These are phyloP conservation scores for Endoconidiophora polonica DNA, from an alignment of 2,329 filamentous ascomycete species.

Conservation along the genomic window DNA sequence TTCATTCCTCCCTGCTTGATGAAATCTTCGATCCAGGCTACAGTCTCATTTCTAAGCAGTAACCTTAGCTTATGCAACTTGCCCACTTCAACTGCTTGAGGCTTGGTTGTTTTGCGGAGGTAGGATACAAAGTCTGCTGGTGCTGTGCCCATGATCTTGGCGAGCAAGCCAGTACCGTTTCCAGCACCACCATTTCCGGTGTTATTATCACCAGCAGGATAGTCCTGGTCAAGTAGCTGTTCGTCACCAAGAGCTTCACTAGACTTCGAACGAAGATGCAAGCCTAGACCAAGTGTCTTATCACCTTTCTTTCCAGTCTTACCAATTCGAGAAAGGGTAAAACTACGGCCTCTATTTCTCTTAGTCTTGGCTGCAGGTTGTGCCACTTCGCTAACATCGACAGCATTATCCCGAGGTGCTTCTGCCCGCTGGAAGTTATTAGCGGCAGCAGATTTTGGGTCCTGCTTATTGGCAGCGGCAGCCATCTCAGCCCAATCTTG, in stretches of 20 bases:
- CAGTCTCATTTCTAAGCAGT: slow-evolving; percentile 81
- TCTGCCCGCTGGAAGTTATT: slow-evolving; percentile 13
- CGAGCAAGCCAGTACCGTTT: slow-evolving; percentile 40
- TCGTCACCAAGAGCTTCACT: slow-evolving; percentile 51
- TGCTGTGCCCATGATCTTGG: slow-evolving; percentile 53
- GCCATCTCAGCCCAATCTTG: slow-evolving; percentile 65
- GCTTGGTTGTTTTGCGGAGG: slow-evolving; percentile 62
- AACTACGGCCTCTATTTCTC: slow-evolving; percentile 54
- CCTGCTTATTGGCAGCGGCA: slow-evolving; percentile 21
- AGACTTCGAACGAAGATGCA: slow-evolving; percentile 55
- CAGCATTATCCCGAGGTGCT: slow-evolving; percentile 18
- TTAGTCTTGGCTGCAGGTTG: slow-evolving; percentile 29
- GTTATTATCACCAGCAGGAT: neutral
- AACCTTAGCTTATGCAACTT: slow-evolving; percentile 86
- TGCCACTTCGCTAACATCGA: slow-evolving; percentile 26
- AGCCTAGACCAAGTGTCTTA: slow-evolving; percentile 32
- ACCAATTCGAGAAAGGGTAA: slow-evolving; percentile 48
- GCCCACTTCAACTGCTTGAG: slow-evolving; percentile 76
- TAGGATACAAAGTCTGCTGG: slow-evolving; percentile 79
- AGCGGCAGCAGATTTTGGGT: neutral
- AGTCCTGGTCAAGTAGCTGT: slow-evolving; percentile 26
- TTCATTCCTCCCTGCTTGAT: slow-evolving; percentile 81
- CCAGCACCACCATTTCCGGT: slow-evolving; percentile 31
- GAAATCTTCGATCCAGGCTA: slow-evolving; percentile 88
- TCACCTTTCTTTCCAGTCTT: slow-evolving; percentile 37